A percentile compares a stretch with the other conserved stretches of the same genome.
Evolutionary conservation across 768 basidiomycete species (phyloP).

Genomic region (Agrocybe praecox): DNA sequence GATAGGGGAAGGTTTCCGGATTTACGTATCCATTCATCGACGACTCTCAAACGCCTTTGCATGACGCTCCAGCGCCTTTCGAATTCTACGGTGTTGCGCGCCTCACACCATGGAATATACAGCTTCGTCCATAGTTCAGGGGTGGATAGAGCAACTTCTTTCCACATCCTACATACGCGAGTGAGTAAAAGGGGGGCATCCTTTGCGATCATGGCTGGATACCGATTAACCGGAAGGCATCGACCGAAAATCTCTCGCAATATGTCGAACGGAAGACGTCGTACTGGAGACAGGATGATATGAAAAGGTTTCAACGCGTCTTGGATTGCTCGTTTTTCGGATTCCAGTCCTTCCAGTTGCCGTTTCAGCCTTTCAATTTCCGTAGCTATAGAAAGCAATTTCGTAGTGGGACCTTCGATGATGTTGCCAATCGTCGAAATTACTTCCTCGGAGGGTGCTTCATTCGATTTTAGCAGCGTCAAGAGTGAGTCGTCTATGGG

Average conservation of each 20-base stretch:
- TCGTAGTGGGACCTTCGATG: too few relatives aligned
- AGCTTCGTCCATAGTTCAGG: constrained; percentile 1
- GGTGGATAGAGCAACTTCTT: neutral
- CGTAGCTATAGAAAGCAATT: neutral
- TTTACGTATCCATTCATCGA: too few relatives aligned
- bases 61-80: too few relatives aligned
- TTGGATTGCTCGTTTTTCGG: too few relatives aligned
- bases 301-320: neutral
- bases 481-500: too few relatives aligned
- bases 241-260: neutral
- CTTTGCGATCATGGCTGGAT: neutral
- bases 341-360: neutral
- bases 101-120: neutral
- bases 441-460: too few relatives aligned
- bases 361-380: neutral
- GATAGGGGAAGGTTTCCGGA: too few relatives aligned
- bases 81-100: too few relatives aligned
- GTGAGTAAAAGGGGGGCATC: constrained; percentile 1
- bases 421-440: too few relatives aligned
- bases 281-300: neutral
- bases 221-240: neutral
- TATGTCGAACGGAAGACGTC: constrained; percentile 2
- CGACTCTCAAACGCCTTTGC: too few relatives aligned
- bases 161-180: neutral
- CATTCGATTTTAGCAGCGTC: too few relatives aligned